Evolutionary conservation across 441 rosid genomes (phyloP), one percentile per base, ranked within the genome.

Genomic region (Euphorbia schlechtendalii): DNA sequence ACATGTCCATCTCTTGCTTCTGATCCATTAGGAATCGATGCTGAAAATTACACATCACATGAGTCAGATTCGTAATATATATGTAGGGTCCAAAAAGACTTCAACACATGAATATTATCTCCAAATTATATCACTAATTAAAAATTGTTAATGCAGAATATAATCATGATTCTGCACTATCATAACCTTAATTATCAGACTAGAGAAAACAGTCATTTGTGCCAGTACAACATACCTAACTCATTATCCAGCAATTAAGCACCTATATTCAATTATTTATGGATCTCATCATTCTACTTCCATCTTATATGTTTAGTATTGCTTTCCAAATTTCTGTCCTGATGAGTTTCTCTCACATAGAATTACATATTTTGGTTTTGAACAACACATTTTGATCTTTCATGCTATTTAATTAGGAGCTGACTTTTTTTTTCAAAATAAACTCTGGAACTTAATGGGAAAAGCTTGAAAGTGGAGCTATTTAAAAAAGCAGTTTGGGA

Each of bases 1-100:
- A 51, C 56, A 74, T 84, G 95, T 71, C 73, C 88, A 54, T 25
- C 65, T 22, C 59, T 24, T 59, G 71, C 55, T 58, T 69, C 73
- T 34, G 77, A 73, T 52, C 46, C 79, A 54, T 77, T 67, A 48
- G 79, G 67, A 70, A 48, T 63, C 48, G 79, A 49, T 65, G 67
- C 85, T 83, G 82, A 77, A 59, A 81, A 64, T 59, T 70, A 58
- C 17, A 61, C 67, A 71, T 54, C 41, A 20, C 21, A 70, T 45
- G 40, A 13, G 18, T 66, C 59, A 63, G 41, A 49, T 48, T 30
- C 41, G 21, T 54, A 41, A 45, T 13, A 45, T 36, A 36, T 52
- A 62, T 28, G 8, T 46, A 61, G 18, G 9, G 24, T 27, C 24
- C 49, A 18, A n/a, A 24, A n/a, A 46, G 7, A 62, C 12, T 34